These are phyloP conservation scores for Wickerhamiella azyma DNA, from an alignment of 805 yeast species.

Conservation along the genomic window DNA sequence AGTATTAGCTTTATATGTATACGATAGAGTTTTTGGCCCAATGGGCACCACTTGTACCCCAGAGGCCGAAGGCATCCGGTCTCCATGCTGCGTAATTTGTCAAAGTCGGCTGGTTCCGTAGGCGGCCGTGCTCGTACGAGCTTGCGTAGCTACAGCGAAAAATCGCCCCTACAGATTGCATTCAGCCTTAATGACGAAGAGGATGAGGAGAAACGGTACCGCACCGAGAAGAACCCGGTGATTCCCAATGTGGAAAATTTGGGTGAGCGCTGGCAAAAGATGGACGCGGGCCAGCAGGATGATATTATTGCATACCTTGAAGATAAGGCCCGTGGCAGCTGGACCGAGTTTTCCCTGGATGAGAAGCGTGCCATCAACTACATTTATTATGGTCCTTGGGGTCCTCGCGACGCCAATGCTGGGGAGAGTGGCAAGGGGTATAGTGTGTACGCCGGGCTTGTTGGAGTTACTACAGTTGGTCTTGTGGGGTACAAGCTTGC, in stretches of 20 bases:
- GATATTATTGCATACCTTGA: constrained; percentile 26
- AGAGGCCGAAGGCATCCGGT: too few species aligned
- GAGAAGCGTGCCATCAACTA: constrained; percentile 25
- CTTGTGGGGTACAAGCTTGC: constrained; percentile 19
- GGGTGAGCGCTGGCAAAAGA: constrained; percentile 23
- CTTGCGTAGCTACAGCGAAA: constrained; percentile 1
- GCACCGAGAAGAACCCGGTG: constrained; percentile 23
- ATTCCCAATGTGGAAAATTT: constrained; percentile 23
- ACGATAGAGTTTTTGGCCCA: too few species aligned
- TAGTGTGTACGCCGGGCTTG: constrained; percentile 15
- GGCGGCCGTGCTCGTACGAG: background rate
- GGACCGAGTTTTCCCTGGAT: constrained; percentile 22
- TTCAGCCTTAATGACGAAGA: constrained; percentile 18
- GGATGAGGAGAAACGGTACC: constrained; percentile 18
- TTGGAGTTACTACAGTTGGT: constrained; percentile 16
- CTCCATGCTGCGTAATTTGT: background rate
- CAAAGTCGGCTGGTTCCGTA: background rate
- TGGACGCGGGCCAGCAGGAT: constrained; percentile 27
- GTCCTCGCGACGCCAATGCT: constrained; percentile 21
- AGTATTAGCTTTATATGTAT: too few species aligned
- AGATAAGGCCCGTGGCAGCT: constrained; percentile 25
- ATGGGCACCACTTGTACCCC: background rate
- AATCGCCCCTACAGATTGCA: constrained; percentile 20
- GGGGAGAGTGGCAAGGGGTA: constrained; percentile 17
- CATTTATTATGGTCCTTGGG: constrained; percentile 27